Evolutionary conservation across 2,329 filamentous ascomycete genomes (phyloP), one percentile per base, ranked within the genome.

Genomic region (Aspergillus sp.): DNA sequence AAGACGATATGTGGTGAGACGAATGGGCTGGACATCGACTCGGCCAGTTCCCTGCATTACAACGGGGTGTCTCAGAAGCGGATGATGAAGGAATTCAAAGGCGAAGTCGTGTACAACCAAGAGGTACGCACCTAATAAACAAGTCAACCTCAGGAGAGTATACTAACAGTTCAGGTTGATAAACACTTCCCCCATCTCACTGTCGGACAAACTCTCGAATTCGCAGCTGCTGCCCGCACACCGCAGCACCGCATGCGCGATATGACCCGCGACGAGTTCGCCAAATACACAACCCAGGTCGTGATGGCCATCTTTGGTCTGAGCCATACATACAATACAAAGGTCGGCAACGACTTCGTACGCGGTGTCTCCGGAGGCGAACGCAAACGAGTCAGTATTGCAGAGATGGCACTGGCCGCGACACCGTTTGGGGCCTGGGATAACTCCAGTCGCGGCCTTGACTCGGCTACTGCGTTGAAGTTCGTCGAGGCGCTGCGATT

Each of bases 131-230:
- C n/a, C 11, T 11, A 12, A n/a, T 23, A 12, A 12, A 21, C 21
- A 21, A 21, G 21, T 4, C 21, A 21, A 23, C 0, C 14, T 12
- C 9, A 12, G 21, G 0, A 23, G 1, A 8, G 9, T 43, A 9
- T 43, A 43, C 41, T 19, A 19, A 6, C 8, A 31, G 3, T 0
- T 86, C 33, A 89, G 91, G 91, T 52, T 5, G 90, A 92, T 72
- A 85, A 89, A 43, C 77, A 93, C 66, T 87, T 93, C 88, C 27
- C 71, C 92, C 57, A 64, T 39, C 56, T 69, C 27, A 63, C 84
- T 1, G 89, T 92, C 37, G 88, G 89, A 52, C 86, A 92, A 66
- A 93, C 90, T 1, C 81, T 93, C 41, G 86, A 84, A 52, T 92
- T 92, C 62, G 89, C 90, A n/a, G 88, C 89, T 15, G 19, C 31